These are phyloP conservation scores for Jackrogersella minutella DNA, from an alignment of 495 filamentous ascomycete species.

Conservation along the genomic window DNA sequence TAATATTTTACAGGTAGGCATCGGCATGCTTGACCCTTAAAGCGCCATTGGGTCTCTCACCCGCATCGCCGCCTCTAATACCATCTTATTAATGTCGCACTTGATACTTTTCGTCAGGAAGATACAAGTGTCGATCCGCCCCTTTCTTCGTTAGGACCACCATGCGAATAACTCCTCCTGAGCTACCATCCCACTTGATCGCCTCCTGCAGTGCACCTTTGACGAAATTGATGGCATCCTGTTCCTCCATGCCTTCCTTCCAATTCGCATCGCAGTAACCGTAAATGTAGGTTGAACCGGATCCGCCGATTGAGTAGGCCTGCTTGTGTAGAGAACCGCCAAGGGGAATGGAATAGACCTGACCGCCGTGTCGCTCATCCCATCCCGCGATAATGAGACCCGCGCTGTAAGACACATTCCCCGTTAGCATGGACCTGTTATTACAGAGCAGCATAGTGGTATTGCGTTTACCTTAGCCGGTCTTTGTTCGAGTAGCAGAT, in stretches of 20 bases:
- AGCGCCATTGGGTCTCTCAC: conserved; percentile 18
- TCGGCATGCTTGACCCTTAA: conserved; percentile 19
- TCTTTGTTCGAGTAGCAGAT: conserved; percentile 98
- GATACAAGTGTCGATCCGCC: conserved; percentile 87
- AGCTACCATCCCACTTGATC: conserved; percentile 98
- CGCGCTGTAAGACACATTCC: conserved; percentile 63
- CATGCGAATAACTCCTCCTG: conserved; percentile 96
- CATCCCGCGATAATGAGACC: conserved; percentile 98
- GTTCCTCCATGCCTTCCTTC: conserved; percentile 93
- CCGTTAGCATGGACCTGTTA: conserved; percentile 37
- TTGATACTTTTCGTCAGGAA: conserved; percentile 86
- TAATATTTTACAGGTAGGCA: conserved; percentile 42
- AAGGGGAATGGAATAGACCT: conserved; percentile 95
- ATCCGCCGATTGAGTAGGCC: conserved; percentile 93
- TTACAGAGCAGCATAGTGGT: too few species aligned
- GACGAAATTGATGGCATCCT: conserved; percentile 91
- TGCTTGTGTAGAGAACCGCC: conserved; percentile 98
- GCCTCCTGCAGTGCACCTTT: conserved; percentile 89
- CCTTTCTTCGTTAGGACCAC: conserved; percentile 90
- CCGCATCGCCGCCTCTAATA: conserved; percentile 6
- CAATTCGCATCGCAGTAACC: conserved; percentile 97
- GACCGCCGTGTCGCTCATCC: conserved; percentile 90
- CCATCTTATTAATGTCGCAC: conserved; percentile 50
- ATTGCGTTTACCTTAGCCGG: conserved; percentile 68
- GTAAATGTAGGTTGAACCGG: conserved; percentile 98